Evolutionary conservation across 2,329 filamentous ascomycete genomes (phyloP), one percentile per base, ranked within the genome.

Genomic region (Dendryphion nanum): DNA sequence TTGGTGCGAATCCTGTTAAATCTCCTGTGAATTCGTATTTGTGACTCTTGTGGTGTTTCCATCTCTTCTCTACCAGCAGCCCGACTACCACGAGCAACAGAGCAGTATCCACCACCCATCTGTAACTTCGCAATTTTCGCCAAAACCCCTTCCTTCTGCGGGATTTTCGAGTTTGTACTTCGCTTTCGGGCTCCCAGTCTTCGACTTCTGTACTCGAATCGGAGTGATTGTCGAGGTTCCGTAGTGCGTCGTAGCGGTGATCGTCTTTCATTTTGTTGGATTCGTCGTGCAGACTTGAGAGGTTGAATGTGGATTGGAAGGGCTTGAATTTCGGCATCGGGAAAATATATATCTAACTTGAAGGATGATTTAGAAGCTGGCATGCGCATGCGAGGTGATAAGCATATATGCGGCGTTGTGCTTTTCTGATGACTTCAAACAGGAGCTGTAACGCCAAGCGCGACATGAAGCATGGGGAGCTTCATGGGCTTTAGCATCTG

Each of bases 1-100:
- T 42, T n/a, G 60, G 59, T 14, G 57, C 57, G 41, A 63, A 64
- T 4, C 59, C 58, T 17, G 58, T 55, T 1, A 63, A 40, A 21
- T 64, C 60, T 18, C 59, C 59, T 26, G 45, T 42, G 18, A 62
- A 38, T 30, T 63, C 54, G 24, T 48, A 55, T 18, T 42, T 44
- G 2, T 38, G 16, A 7, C 32, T 3, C 4, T 12, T 6, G 10
- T 29, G 4, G 8, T 44, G 31, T 4, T 37, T 40, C 51, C 50
- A 57, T 39, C 41, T 45, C 36, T 49, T 59, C 20, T 63, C 59
- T 4, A 42, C 45, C 18, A 64, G 33, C 14, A 64, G 38, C 3
- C 51, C 59, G 2, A 59, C 10, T 10, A 63, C 58, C 13, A 60
- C 38, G 20, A 63, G 41, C 2, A 64, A 39, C 16, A 63, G 42